Conservation (phyloP, 2,329 filamentous ascomycete species). For the Trichoderma gracile region DNA sequence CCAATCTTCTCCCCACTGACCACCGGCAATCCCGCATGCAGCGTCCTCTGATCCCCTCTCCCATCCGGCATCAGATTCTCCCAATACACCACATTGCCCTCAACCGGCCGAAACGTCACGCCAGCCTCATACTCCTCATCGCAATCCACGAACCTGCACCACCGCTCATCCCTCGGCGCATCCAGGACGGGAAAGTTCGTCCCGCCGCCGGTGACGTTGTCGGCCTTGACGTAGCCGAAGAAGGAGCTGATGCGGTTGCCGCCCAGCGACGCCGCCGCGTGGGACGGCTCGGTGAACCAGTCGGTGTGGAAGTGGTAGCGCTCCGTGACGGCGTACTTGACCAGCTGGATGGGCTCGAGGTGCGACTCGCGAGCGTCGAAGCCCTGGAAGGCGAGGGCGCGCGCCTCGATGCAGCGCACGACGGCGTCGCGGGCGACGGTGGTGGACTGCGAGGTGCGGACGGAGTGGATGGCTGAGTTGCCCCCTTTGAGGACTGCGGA, state of each 20-base stretch:
- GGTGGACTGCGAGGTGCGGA: slow-evolving; percentile 50
- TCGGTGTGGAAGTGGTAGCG: slow-evolving; percentile 54
- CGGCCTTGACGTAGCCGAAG: slow-evolving; percentile 49
- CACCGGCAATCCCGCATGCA: slow-evolving; percentile 51
- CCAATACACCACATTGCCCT: slow-evolving; percentile 53
- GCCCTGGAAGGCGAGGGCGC: slow-evolving; percentile 50
- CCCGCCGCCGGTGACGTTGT: slow-evolving; percentile 48
- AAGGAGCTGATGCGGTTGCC: slow-evolving; percentile 50
- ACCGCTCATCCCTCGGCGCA: slow-evolving; percentile 41
- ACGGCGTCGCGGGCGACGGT: slow-evolving; percentile 44
- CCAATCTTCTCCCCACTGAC: slow-evolving; percentile 50
- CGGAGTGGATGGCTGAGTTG: slow-evolving; percentile 39
- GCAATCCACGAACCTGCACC: slow-evolving; percentile 51
- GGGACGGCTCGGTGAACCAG: slow-evolving; percentile 48
- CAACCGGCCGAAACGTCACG: slow-evolving; percentile 50
- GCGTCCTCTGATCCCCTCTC: slow-evolving; percentile 45
- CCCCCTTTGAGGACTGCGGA: slow-evolving; percentile 44
- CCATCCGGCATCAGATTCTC: slow-evolving; percentile 46
- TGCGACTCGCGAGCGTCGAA: slow-evolving; percentile 40
- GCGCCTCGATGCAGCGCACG: slow-evolving; percentile 50
- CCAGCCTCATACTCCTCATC: slow-evolving; percentile 50
- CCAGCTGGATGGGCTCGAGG: slow-evolving; percentile 51
- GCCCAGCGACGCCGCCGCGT: slow-evolving; percentile 43
- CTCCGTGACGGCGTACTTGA: slow-evolving; percentile 48
- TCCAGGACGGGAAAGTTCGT: slow-evolving; percentile 51